These are phyloP conservation scores for Calonectria naviculata DNA, from an alignment of 2,329 filamentous ascomycete species.

Conservation along the genomic window DNA sequence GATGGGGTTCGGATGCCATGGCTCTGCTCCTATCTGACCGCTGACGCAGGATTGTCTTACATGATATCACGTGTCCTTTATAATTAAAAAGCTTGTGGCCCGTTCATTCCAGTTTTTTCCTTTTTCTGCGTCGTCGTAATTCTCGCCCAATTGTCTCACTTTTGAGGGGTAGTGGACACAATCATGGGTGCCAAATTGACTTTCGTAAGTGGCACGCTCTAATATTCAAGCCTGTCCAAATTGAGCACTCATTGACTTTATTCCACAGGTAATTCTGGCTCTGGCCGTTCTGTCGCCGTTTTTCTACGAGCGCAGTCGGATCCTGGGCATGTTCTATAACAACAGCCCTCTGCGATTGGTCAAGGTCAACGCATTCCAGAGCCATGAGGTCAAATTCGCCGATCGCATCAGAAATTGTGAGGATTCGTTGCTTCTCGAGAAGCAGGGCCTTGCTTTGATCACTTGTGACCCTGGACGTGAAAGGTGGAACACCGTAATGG, in stretches of 20 bases:
- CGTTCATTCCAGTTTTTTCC: neutral
- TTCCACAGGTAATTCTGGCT: neutral
- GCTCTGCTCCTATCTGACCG: neutral
- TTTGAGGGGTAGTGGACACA: neutral
- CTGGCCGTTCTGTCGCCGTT: conserved; percentile 2
- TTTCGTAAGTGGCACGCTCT: neutral
- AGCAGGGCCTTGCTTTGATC: neutral
- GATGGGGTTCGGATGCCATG: neutral
- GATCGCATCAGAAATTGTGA: neutral
- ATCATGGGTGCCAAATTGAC: neutral
- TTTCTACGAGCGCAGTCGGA: neutral
- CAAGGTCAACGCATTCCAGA: neutral
- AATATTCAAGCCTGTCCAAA: neutral
- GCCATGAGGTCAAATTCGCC: conserved; percentile 19
- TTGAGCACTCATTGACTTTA: neutral
- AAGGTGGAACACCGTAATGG: neutral
- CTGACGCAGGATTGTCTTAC: neutral
- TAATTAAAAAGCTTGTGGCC: neutral
- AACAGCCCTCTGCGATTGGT: neutral
- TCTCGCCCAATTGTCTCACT: neutral
- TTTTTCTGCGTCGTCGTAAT: neutral
- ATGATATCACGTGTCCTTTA: neutral
- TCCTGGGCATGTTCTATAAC: neutral
- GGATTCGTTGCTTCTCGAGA: neutral
- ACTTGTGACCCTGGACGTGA: neutral